These are phyloP conservation scores for Ganoderma lucidum DNA, from an alignment of 1,284 basidiomycete genomes.

Conservation along the genomic window DNA sequence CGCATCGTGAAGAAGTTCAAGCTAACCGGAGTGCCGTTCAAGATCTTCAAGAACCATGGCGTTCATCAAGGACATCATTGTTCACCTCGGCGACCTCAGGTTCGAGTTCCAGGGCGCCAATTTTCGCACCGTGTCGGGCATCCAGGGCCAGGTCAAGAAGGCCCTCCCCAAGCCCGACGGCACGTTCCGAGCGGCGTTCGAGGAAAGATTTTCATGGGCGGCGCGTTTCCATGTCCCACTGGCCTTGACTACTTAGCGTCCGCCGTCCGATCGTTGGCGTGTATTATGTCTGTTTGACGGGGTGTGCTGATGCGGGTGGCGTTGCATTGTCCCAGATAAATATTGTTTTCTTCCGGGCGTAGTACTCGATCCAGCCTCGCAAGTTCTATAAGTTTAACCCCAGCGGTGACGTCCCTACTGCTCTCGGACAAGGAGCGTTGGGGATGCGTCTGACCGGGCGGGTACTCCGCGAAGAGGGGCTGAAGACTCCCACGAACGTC, in stretches of 20 bases:
- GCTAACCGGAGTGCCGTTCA: constrained; percentile 93
- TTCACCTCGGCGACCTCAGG: constrained; percentile 88
- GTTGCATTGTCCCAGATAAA: constrained; percentile 56
- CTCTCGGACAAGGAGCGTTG: constrained; percentile 82
- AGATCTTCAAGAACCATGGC: constrained; percentile 99
- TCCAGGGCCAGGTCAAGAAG: constrained; percentile 97
- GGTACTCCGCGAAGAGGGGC: constrained; percentile 83
- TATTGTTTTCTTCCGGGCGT: constrained; percentile 94
- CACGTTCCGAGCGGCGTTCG: constrained; percentile 95
- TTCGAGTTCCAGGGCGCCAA: constrained; percentile 99
- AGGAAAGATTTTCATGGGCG: constrained; percentile 98
- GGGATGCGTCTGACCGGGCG: constrained; percentile 98
- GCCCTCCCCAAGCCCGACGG: constrained; percentile 95
- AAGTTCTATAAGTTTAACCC: constrained; percentile 86
- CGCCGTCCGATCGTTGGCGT: constrained; percentile 2
- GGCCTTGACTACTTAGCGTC: neutral
- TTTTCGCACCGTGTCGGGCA: constrained; percentile 94
- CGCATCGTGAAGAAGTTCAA: constrained; percentile 99
- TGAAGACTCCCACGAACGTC: constrained; percentile 84
- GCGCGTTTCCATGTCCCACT: constrained; percentile 55
- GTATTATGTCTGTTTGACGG: neutral
- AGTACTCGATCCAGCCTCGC: constrained; percentile 95
- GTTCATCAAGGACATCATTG: constrained; percentile 93
- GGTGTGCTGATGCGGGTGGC: neutral
- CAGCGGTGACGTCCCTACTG: constrained; percentile 87